phyloP scores from a whole-genome alignment of 495 filamentous ascomycete genomes.

The Podospora fimiseda region DNA sequence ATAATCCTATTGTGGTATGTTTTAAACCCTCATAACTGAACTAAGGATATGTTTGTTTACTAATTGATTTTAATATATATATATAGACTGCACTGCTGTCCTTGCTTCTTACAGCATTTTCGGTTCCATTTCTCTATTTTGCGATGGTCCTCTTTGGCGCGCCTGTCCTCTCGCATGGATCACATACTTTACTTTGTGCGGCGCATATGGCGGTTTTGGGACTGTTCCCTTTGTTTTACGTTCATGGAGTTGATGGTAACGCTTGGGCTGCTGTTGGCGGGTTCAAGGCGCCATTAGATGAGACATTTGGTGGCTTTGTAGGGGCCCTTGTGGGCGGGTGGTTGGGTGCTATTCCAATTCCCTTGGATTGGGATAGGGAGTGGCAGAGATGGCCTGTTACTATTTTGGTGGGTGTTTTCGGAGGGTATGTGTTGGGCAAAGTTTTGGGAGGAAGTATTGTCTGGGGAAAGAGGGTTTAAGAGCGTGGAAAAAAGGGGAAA shows the following conservation, averaged over 20 bases:
- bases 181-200: slow-evolving; percentile 71
- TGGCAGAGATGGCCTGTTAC: slow-evolving; percentile 99
- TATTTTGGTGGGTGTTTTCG: slow-evolving; percentile 47
- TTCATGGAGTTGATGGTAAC: slow-evolving; percentile 66
- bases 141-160: slow-evolving; percentile 84
- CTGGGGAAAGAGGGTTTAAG: slow-evolving; percentile 35
- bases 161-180: slow-evolving; percentile 74
- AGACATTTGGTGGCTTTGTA: slow-evolving; percentile 59
- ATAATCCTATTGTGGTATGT: slow-evolving; percentile 33
- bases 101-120: slow-evolving; percentile 50
- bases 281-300: slow-evolving; percentile 53
- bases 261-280: slow-evolving; percentile 68
- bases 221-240: slow-evolving; percentile 70
- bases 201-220: slow-evolving; percentile 74
- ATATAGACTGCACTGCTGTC: slow-evolving; percentile 56
- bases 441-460: slow-evolving; percentile 33
- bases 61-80: slow-evolving; percentile 4
- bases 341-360: slow-evolving; percentile 86
- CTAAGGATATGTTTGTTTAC: neutral
- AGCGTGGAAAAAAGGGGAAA: no score
- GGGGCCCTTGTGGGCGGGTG: slow-evolving; percentile 62
- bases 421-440: slow-evolving; percentile 33
- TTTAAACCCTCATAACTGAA: neutral
- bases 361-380: slow-evolving; percentile 88
- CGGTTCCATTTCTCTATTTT: slow-evolving; percentile 55